A percentile compares a stretch with the other conserved stretches of the same genome.
Evolutionary conservation across 768 basidiomycete species (phyloP).

Genomic region (Mycena alexandri): DNA sequence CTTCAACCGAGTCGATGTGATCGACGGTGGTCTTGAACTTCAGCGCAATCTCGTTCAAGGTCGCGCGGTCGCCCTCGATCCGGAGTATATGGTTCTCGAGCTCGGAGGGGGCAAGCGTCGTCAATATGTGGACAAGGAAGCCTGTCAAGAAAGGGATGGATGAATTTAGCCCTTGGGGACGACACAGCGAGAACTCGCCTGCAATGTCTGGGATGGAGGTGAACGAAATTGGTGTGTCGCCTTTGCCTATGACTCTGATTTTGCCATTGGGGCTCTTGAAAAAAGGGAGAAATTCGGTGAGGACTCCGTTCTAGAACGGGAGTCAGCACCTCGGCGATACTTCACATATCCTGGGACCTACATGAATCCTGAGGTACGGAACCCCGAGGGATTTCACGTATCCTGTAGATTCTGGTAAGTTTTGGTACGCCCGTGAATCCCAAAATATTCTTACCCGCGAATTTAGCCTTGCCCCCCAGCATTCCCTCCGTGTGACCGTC

Average conservation of each 20-base stretch:
- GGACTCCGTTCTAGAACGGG: not conserved
- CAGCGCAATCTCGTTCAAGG: slow-evolving; percentile 44
- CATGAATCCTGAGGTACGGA: not conserved
- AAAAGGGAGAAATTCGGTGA: not conserved
- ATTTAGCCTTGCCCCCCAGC: slow-evolving; percentile 42
- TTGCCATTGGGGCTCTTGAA: not conserved
- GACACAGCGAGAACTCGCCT: not conserved
- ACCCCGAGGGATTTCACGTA: not conserved
- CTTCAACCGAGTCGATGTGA: slow-evolving; percentile 29
- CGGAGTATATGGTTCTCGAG: slow-evolving; percentile 50
- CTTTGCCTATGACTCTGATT: not conserved
- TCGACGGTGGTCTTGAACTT: slow-evolving; percentile 39
- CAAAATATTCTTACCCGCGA: slow-evolving; percentile 40
- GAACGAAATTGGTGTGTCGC: not conserved
- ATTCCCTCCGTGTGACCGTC: slow-evolving; percentile 42
- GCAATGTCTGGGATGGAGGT: not conserved
- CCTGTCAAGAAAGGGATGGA: slow-evolving; percentile 37
- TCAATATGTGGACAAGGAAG: slow-evolving; percentile 53
- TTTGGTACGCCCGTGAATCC: not conserved
- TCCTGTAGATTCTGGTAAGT: not conserved
- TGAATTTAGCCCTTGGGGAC: not conserved
- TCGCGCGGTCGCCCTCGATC: slow-evolving; percentile 50
- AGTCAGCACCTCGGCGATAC: not conserved
- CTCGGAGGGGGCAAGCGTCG: slow-evolving; percentile 42
- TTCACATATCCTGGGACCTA: not conserved